These are phyloP conservation scores for Pseudogymnoascus sp. DNA, from an alignment of 2,329 filamentous ascomycete species.

Conservation along the genomic window DNA sequence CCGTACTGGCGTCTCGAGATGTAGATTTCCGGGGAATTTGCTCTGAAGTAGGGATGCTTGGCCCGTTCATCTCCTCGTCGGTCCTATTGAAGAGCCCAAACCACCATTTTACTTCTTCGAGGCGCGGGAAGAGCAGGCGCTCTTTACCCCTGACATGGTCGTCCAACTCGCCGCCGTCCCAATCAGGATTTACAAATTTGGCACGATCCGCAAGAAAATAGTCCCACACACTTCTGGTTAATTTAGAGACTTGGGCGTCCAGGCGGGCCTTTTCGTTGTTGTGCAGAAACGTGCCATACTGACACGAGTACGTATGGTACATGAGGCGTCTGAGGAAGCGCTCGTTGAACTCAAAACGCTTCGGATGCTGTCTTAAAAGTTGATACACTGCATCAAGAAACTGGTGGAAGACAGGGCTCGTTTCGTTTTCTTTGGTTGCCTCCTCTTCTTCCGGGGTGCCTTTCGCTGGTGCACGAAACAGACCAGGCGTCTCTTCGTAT, in stretches of 20 bases:
- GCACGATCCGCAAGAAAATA: slow-evolving; percentile 77
- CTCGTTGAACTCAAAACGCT: slow-evolving; percentile 92
- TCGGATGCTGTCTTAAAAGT: slow-evolving; percentile 74
- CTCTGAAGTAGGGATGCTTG: not conserved
- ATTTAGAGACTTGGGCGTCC: slow-evolving; percentile 58
- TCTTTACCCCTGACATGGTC: slow-evolving; percentile 74
- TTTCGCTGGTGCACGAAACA: slow-evolving; percentile 29
- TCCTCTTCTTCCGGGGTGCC: slow-evolving; percentile 47
- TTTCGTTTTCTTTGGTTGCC: slow-evolving; percentile 76
- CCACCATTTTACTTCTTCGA: slow-evolving; percentile 88
- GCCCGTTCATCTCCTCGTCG: slow-evolving; percentile 86
- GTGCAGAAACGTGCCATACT: slow-evolving; percentile 94
- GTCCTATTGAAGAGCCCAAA: slow-evolving; percentile 75
- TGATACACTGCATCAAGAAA: slow-evolving; percentile 95
- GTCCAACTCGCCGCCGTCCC: slow-evolving; percentile 61
- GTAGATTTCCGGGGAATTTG: not conserved
- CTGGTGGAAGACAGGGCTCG: slow-evolving; percentile 94
- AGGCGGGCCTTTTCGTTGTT: slow-evolving; percentile 86
- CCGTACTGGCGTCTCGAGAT: not conserved
- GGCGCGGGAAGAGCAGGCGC: slow-evolving; percentile 70
- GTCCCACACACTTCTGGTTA: slow-evolving; percentile 85
- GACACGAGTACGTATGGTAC: slow-evolving; percentile 91
- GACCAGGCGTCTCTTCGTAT: slow-evolving; percentile 26
- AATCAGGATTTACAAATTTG: slow-evolving; percentile 77
- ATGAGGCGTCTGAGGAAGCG: slow-evolving; percentile 80